Base-by-base conservation (phyloP, 768 basidiomycete species). In the Auricularia heimuer region DNA sequence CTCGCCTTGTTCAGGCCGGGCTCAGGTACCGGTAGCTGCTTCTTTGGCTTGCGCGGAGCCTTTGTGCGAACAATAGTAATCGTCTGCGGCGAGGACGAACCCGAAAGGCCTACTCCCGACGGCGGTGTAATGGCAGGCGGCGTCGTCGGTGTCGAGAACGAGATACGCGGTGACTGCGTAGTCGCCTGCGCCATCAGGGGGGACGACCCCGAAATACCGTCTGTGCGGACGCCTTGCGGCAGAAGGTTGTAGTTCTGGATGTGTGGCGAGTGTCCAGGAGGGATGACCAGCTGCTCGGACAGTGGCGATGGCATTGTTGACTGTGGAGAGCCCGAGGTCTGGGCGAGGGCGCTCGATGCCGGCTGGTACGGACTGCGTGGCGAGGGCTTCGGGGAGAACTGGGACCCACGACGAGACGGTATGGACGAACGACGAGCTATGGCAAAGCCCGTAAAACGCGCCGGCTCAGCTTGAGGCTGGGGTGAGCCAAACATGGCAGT, bases 11-110 rank as follows among this genome's bases (percentile, higher is more conserved):
- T 34, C 24, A 60, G 56, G 24, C 56, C 56, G 4, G 56, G 56
- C 56, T 60, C 56, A 14, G 56, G 56, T 8, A 34, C 29, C 24
- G 56, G 56, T 4, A 60, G 56, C 56, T n/a, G 21, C 56, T 60
- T 60, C 56, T 60, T 60, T 14, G 56, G 56, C 56, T 60, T 60
- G 56, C 56, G 56, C 14, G 56, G 24, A 24, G 56, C 56, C 56
- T 60, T 60, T 14, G 56, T 24, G 4, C 56, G 56, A 7, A 60
- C 24, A 24, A 60, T 60, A 16, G 47, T 51, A 18, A 60, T 60
- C 7, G 56, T n/a, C 11, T 29, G 29, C 56, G 34, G 56, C 34
- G 56, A 24, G 34, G 56, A 34, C 56, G 34, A 51, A 21, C 18
- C 18, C 47, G 47, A 51, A 21, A 51, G 47, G 18, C 47, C 47